These are phyloP conservation scores for Platanus orientalis DNA, from an alignment of 164 flowering plant species.

Conservation along the genomic window DNA sequence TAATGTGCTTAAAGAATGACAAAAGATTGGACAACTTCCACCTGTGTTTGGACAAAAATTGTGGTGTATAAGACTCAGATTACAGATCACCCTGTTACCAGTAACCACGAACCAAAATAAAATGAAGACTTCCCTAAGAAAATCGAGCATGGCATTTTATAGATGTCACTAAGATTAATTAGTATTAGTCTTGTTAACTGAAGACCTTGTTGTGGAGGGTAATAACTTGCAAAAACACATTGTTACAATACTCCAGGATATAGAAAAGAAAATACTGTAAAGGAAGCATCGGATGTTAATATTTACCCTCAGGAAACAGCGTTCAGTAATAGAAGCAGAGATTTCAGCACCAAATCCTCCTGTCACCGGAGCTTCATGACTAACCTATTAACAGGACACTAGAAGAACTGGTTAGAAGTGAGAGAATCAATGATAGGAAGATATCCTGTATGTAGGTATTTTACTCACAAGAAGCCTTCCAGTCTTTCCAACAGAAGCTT, in stretches of 20 bases:
- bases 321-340: conserved; percentile 80
- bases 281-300: neutral
- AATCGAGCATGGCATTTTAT: too few species aligned
- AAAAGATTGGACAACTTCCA: too few species aligned
- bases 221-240: too few species aligned
- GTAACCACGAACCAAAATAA: too few species aligned
- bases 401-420: conserved; percentile 6
- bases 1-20: too few species aligned
- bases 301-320: conserved; percentile 85
- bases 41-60: too few species aligned
- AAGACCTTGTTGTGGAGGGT: too few species aligned
- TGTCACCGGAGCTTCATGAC: conserved; percentile 97
- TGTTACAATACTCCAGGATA: neutral
- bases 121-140: too few species aligned
- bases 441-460: neutral
- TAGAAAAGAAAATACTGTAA: neutral
- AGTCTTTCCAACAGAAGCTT: conserved; percentile 87
- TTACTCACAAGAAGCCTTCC: conserved; percentile 88
- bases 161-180: too few species aligned
- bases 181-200: too few species aligned
- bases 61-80: too few species aligned
- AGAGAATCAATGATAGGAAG: neutral
- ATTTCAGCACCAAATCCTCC: conserved; percentile 99
- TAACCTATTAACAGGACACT: conserved; percentile 46
- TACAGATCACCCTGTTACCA: too few species aligned